A percentile compares a stretch with the other conserved stretches of the same genome.
Conservation (phyloP, 495 filamentous ascomycete species). For the Penicillium arizonense region DNA sequence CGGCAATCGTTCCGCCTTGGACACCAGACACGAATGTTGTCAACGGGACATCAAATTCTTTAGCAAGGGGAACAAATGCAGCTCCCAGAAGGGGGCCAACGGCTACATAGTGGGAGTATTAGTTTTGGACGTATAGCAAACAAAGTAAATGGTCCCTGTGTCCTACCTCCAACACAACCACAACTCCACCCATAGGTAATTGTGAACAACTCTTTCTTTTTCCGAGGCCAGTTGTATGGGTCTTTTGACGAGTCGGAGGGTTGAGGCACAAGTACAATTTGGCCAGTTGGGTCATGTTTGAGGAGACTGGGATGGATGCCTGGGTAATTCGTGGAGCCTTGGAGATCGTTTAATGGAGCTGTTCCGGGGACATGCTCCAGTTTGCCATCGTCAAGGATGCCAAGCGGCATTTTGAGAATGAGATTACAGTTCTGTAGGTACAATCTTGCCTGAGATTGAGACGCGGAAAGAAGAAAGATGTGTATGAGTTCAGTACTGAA, state of each 20-base stretch:
- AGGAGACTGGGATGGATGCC: slow-evolving; percentile 38
- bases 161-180: slow-evolving; percentile 37
- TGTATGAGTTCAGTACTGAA: background rate
- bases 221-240: slow-evolving; percentile 47
- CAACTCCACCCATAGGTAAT: slow-evolving; percentile 35
- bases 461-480: background rate
- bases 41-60: slow-evolving; percentile 33
- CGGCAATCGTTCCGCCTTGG: slow-evolving; percentile 26
- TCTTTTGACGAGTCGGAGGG: slow-evolving; percentile 47
- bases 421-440: background rate
- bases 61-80: slow-evolving; percentile 32
- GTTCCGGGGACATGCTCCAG: slow-evolving; percentile 65
- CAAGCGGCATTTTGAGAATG: slow-evolving; percentile 60
- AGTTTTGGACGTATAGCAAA: background rate
- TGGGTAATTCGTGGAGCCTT: slow-evolving; percentile 14
- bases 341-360: slow-evolving; percentile 26
- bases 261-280: slow-evolving; percentile 49
- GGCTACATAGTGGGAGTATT: slow-evolving; percentile 14
- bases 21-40: slow-evolving; percentile 34
- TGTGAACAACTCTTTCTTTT: slow-evolving; percentile 42
- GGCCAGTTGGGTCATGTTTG: slow-evolving; percentile 38
- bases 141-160: no score
- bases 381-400: slow-evolving; percentile 63
- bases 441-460: no score
- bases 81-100: slow-evolving; percentile 37